These are phyloP conservation scores for Trichosporon sp. DNA, from an alignment of 1,284 basidiomycete genomes.

Conservation along the genomic window DNA sequence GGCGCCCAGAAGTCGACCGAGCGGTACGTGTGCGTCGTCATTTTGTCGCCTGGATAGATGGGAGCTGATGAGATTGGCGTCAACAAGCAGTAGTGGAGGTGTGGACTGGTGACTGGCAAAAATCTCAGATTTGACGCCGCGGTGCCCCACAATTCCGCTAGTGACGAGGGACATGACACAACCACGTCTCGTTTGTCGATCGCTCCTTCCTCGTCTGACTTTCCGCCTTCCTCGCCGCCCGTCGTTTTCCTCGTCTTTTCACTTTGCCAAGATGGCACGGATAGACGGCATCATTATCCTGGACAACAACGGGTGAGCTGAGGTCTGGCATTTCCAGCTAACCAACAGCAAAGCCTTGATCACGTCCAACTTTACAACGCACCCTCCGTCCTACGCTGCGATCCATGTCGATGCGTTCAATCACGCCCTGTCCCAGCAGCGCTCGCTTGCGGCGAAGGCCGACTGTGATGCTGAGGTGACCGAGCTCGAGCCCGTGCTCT, in stretches of 20 bases:
- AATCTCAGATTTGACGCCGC: constrained; percentile 9
- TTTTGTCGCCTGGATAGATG: constrained; percentile 14
- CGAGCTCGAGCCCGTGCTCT: constrained; percentile 46
- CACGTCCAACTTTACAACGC: constrained; percentile 83
- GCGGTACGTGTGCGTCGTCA: constrained; percentile 28
- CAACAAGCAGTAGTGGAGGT: not conserved
- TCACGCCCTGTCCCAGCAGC: constrained; percentile 66
- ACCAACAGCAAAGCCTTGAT: constrained; percentile 75
- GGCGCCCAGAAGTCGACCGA: constrained; percentile 52
- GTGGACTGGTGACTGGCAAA: constrained; percentile 7
- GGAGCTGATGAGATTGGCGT: not conserved
- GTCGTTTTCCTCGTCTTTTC: constrained; percentile 2
- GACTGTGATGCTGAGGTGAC: not conserved
- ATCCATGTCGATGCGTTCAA: constrained; percentile 85
- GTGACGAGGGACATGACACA: constrained; percentile 16
- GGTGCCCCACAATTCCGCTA: not conserved
- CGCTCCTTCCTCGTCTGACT: constrained; percentile 2
- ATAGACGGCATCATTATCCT: constrained; percentile 91
- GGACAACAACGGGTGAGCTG: constrained; percentile 71
- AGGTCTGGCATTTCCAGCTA: constrained; percentile 27
- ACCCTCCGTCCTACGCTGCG: constrained; percentile 74
- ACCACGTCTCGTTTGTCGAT: constrained; percentile 10
- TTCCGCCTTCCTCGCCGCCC: not conserved
- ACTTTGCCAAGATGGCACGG: constrained; percentile 42
- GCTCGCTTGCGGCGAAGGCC: constrained; percentile 33